Percentiles rank a stretch among this genome's conserved stretches.
These are phyloP conservation scores for Scedosporium dehoogii DNA, from an alignment of 2,329 filamentous ascomycete genomes.

Conservation along the genomic window DNA sequence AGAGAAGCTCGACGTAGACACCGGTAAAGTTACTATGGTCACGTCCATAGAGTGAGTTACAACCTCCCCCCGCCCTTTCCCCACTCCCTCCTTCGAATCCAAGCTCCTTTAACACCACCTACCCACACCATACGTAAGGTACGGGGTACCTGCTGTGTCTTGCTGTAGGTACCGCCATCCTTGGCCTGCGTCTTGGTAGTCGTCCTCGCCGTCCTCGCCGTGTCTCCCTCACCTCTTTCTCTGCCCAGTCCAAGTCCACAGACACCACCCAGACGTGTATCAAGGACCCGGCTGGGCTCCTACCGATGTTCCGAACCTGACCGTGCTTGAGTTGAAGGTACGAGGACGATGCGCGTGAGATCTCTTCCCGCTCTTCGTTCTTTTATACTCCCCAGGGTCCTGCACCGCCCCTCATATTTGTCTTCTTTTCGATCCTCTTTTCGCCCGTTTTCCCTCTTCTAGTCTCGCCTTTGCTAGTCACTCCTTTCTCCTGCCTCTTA, in stretches of 20 bases:
- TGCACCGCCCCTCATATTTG: conserved; percentile 38
- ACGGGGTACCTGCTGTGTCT: neutral
- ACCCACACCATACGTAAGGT: neutral
- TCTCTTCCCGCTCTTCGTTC: conserved; percentile 27
- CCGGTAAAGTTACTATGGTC: conserved; percentile 43
- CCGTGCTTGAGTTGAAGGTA: conserved; percentile 26
- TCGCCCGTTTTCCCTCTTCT: conserved; percentile 10
- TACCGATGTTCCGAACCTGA: conserved; percentile 40
- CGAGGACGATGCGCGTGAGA: conserved; percentile 5
- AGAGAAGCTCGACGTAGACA: conserved; percentile 36
- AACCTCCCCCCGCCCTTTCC: neutral
- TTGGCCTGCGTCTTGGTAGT: neutral
- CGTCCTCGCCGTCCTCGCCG: neutral
- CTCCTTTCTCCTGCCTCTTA: conserved; percentile 30
- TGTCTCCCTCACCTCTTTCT: conserved; percentile 16
- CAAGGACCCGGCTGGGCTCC: conserved; percentile 39
- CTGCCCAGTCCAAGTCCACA: conserved; percentile 16
- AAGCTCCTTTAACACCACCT: conserved; percentile 6
- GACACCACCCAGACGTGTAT: conserved; percentile 29
- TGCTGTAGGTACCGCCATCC: conserved; percentile 8
- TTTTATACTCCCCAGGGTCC: conserved; percentile 42
- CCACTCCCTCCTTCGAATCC: neutral
- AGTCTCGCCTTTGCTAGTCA: conserved; percentile 29
- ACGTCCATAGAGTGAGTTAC: conserved; percentile 33
- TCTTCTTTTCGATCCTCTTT: conserved; percentile 27